Evolutionary conservation across 768 basidiomycete species (phyloP), one percentile per base, ranked within the genome.

Genomic region (Chalciporus chontae): DNA sequence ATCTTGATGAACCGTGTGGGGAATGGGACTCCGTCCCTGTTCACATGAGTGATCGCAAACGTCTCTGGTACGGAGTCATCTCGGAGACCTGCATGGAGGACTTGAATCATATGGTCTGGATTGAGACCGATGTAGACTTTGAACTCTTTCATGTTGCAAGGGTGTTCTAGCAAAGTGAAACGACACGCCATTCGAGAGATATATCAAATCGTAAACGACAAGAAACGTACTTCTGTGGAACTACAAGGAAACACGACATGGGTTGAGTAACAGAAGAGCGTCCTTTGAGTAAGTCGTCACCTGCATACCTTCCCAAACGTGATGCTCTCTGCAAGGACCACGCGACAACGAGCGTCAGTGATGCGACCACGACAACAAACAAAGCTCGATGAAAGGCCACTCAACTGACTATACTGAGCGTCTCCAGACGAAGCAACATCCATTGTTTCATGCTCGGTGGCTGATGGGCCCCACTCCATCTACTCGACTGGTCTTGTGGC

Each of bases 101-200:
- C 78, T 60, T 90, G 81, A 3, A 73, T 78, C 79, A 91, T 78
- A 58, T 79, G 77, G 56, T 87, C 82, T 51, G 79, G 75, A 19
- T 77, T 74, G 34, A 77, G 68, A 6, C 88, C 90, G 17, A 83
- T 78, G 50, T 78, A 82, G 10, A 90, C 61, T 63, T 83, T 84
- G 72, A 91, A 86, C 48, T 90, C 86, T 61, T 87, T 88, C 83
- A 87, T 83, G 59, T 90, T 90, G 61, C 90, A 91, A 27, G 87
- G 87, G 66, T 90, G 88, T 17, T 77, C 88, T 90, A 52, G n/a
- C 51, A 14, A 23, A 13, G 38, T 1, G n/a, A 29, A 13, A 4
- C 14, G 8, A 19, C 15, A 17, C n/a, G 57, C 59, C 43, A 51
- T 14, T 51, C 39, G 36, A 14, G 32, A 29, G 24, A 4, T 5